Percentiles rank a stretch among this genome's conserved stretches.
Conservation (phyloP, 2,329 filamentous ascomycete species). For the Ramularia endophylla region DNA sequence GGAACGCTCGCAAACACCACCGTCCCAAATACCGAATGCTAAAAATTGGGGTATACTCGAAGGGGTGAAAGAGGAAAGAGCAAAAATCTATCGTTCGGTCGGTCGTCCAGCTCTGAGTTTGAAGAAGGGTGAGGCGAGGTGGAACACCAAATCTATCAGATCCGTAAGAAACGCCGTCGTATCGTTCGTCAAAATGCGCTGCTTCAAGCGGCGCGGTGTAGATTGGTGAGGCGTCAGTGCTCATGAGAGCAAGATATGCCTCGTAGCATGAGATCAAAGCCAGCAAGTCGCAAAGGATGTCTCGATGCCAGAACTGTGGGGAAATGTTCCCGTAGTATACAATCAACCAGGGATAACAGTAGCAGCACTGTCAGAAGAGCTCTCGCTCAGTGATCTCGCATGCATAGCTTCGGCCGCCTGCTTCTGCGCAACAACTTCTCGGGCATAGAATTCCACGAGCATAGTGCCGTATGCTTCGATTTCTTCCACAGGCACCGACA, state of each 20-base stretch:
- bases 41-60: slow-evolving; percentile 8
- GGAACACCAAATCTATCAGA: not conserved
- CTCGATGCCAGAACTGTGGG: too few relatives aligned
- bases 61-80: not conserved
- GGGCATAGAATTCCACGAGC: slow-evolving; percentile 95
- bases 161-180: slow-evolving; percentile 9
- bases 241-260: not conserved
- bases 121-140: not conserved
- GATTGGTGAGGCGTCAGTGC: slow-evolving; percentile 1
- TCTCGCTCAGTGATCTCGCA: slow-evolving; percentile 27
- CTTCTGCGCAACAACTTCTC: slow-evolving; percentile 71
- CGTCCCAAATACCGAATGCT: not conserved
- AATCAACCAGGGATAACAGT: slow-evolving; percentile 24
- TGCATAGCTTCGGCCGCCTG: slow-evolving; percentile 33
- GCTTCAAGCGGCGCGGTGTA: slow-evolving; percentile 3
- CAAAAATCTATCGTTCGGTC: slow-evolving; percentile 3
- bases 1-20: too few relatives aligned
- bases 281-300: too few relatives aligned
- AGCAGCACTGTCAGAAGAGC: slow-evolving; percentile 26
- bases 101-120: not conserved
- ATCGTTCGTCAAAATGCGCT: slow-evolving; percentile 4
- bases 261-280: not conserved
- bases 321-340: too few relatives aligned
- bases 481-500: slow-evolving; percentile 89
- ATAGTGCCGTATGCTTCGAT: slow-evolving; percentile 97